Base-by-base conservation (phyloP, 768 basidiomycete species). In the Thelephora ganbajun region DNA sequence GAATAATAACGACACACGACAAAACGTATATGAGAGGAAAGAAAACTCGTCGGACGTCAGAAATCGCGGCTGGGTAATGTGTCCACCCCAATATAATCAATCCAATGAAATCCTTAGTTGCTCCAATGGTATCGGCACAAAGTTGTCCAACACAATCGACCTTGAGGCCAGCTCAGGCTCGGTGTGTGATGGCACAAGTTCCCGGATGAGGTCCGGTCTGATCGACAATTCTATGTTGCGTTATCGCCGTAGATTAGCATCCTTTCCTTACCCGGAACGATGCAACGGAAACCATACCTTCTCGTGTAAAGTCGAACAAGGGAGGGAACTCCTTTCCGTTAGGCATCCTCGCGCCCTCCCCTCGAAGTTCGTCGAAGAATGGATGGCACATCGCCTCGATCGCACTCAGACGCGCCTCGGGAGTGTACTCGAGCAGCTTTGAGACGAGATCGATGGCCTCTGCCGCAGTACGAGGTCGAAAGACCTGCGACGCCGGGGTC, bases 391-490 rank as follows among this genome's bases (percentile, higher is more conserved):
- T 90, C 20, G 87, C 86, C 65, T 90, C 83, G 56, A 91, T 75
- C 1, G 91, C 84, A 56, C 85, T 89, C 65, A 94, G 64, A 46
- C 96, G 83, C 30, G 88, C 83, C 41, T 83, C 83, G 7, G 96
- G 96, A n/a, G 96, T 99, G 69, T 99, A 99, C 61, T 98, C 94
- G 57, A 99, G 73, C 51, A 99, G 70, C 64, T 89, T 93, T 14
- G 87, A 81, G 51, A 99, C 94, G 49, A 98, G 70, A 57, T 94
- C 87, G 67, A 99, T 97, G 48, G 96, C 92, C 64, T 98, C 93
- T 14, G 83, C 80, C 11, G 93, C 81, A 12, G 96, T 98, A 57
- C 94, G 88, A 43, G 96, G 93, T 56, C 94, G 83, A 80, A 99
- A 99, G 47, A 99, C 96, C 88, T 93, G 60, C 16, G 22, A 34